Evolutionary conservation across 2,329 filamentous ascomycete genomes (phyloP).

Genomic region (Huntiella bhutanensis): DNA sequence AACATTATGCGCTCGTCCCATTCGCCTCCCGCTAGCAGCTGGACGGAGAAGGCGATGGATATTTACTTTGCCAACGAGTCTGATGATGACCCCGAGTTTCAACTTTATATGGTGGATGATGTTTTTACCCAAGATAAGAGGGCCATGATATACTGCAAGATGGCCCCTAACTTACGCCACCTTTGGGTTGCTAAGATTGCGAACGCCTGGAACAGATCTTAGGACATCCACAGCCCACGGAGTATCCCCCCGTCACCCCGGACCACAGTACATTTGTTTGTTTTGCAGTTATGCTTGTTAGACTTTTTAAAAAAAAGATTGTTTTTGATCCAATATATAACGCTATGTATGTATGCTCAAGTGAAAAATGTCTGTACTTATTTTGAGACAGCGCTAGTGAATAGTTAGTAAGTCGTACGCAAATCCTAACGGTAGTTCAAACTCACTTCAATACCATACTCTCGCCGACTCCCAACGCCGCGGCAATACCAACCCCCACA

Average conservation of each 20-base stretch:
- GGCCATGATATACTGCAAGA: constrained; percentile 44
- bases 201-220: too few species aligned
- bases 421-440: neutral
- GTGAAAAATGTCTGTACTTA: neutral
- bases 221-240: too few species aligned
- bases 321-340: too few species aligned
- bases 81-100: constrained; percentile 36
- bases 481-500: constrained; percentile 1
- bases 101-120: constrained; percentile 40
- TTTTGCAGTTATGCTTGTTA: too few species aligned
- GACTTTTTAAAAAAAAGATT: too few species aligned
- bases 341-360: neutral
- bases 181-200: constrained; percentile 30
- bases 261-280: too few species aligned
- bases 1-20: constrained; percentile 14
- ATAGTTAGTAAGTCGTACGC: neutral
- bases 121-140: constrained; percentile 39
- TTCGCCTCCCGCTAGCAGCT: constrained; percentile 19
- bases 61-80: constrained; percentile 40
- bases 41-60: constrained; percentile 39
- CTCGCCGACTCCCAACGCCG: constrained; percentile 6
- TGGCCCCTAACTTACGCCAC: constrained; percentile 30
- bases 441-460: constrained; percentile 7
- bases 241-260: too few species aligned
- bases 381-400: neutral